Evolutionary conservation across 2,329 filamentous ascomycete genomes (phyloP), one percentile per base, ranked within the genome.

Genomic region (Trichoderma lentiforme): DNA sequence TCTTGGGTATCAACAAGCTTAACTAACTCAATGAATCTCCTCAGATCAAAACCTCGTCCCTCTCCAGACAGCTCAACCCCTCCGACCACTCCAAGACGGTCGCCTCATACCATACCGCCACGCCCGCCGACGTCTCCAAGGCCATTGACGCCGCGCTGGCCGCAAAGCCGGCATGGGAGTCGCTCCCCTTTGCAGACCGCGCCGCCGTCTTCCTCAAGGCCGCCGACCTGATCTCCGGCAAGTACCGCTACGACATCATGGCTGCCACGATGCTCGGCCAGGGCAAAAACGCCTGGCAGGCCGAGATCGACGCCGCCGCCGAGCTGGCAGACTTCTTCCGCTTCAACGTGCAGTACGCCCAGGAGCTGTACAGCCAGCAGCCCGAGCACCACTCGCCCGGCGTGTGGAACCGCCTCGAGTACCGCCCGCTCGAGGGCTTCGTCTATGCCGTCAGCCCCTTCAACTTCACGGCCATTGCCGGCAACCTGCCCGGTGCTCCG

Each of bases 201-300:
- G 95, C 95, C 14, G 93, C 95, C 71, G 88, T 99, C 79, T 98
- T 98, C 85, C 89, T 98, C 79, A 98, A 98, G 87, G 95, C 96
- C 3, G 95, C 95, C 39, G 95, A 98, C 80, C 86, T 99, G 74
- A 90, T 99, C 76, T 86, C 92, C 70, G 92, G 89, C 75, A 98
- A 98, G 85, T 98, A 99, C 84, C 90, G 96, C 80, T 98, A 97
- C 83, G 94, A 98, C 71, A 89, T 99, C 77, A 97, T 98, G 93
- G 95, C 96, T 8, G 90, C 94, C 58, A 98, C 96, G 15, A 97
- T 98, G 90, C 86, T 97, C 36, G 96, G 95, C 73, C 95, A 99
- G 84, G 95, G 96, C 78, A 98, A 98, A 89, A 98, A 98, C 81
- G 94, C 93, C 62, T 98, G 94, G 94, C 95, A 99, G 83, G 95